Evolutionary conservation across 2,329 filamentous ascomycete species (phyloP).

Genomic region (Calonectria hawksworthii): DNA sequence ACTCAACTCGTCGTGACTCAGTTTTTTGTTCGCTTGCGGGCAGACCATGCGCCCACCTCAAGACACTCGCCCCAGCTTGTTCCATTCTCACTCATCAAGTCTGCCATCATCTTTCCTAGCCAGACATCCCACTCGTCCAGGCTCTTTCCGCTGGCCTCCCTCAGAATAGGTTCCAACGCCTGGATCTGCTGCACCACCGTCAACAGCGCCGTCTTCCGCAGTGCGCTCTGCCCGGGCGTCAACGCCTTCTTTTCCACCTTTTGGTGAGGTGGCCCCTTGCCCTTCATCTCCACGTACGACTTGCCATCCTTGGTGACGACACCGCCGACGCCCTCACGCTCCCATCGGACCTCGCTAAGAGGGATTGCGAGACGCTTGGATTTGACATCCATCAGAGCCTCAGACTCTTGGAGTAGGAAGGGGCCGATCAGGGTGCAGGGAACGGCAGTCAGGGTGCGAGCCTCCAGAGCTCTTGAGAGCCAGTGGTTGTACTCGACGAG

Average conservation of each 20-base stretch:
- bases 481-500: constrained; percentile 87
- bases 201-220: constrained; percentile 84
- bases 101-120: constrained; percentile 88
- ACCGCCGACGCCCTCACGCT: constrained; percentile 79
- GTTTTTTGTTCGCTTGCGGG: constrained; percentile 71
- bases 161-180: constrained; percentile 84
- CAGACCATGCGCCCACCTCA: constrained; percentile 89
- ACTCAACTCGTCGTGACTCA: constrained; percentile 24
- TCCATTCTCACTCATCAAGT: constrained; percentile 83
- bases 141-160: constrained; percentile 87
- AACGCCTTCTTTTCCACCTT: constrained; percentile 65
- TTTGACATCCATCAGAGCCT: constrained; percentile 76
- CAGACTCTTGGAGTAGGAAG: constrained; percentile 85
- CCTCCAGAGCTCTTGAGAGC: constrained; percentile 82
- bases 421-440: constrained; percentile 85
- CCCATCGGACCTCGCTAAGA: constrained; percentile 87
- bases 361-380: constrained; percentile 88
- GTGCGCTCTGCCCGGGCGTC: constrained; percentile 77
- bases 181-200: constrained; percentile 88
- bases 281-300: constrained; percentile 70
- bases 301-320: constrained; percentile 72
- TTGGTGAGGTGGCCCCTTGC: constrained; percentile 57
- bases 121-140: constrained; percentile 94
- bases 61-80: constrained; percentile 89
- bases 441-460: constrained; percentile 76